phyloP scores from a whole-genome alignment of 176 grass and related monocot genomes.

The Carex scoparia region DNA sequence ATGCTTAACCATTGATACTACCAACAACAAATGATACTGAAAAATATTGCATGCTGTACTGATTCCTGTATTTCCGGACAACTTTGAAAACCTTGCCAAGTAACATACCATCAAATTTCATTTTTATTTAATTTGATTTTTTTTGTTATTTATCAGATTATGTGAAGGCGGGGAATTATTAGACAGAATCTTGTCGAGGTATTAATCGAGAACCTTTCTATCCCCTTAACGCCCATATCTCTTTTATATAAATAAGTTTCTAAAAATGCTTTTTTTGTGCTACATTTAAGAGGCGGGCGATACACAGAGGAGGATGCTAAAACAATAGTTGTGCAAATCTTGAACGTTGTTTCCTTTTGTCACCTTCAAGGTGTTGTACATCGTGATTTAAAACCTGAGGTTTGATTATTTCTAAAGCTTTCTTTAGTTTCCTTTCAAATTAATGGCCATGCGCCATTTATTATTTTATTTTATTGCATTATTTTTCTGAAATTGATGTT shows the following conservation, averaged over 20 bases:
- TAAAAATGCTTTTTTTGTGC: slow-evolving; percentile 29
- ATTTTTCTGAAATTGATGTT: background rate
- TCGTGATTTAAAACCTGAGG: slow-evolving; percentile 99
- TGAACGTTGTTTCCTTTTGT: slow-evolving; percentile 94
- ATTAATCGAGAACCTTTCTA: slow-evolving; percentile 28
- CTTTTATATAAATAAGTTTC: slow-evolving; percentile 25
- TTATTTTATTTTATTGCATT: slow-evolving; percentile 10
- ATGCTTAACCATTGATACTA: background rate
- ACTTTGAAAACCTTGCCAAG: background rate
- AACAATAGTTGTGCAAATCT: slow-evolving; percentile 83
- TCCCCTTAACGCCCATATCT: slow-evolving; percentile 12
- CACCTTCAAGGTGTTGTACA: slow-evolving; percentile 98
- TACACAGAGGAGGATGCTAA: slow-evolving; percentile 91
- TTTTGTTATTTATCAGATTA: slow-evolving; percentile 50
- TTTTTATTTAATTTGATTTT: slow-evolving; percentile 32
- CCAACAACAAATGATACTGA: background rate
- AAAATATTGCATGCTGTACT: background rate
- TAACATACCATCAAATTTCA: slow-evolving; percentile 12
- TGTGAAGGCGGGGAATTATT: slow-evolving; percentile 95
- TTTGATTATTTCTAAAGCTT: slow-evolving; percentile 39
- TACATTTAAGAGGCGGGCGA: slow-evolving; percentile 65
- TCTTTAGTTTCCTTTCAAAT: slow-evolving; percentile 1
- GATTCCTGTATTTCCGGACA: background rate
- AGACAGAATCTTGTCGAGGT: slow-evolving; percentile 97
- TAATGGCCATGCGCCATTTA: background rate